Percentiles rank a stretch among this genome's conserved stretches.
phyloP scores from a whole-genome alignment of 108 stramenopile genomes.

The Licmophora abbreviata region DNA sequence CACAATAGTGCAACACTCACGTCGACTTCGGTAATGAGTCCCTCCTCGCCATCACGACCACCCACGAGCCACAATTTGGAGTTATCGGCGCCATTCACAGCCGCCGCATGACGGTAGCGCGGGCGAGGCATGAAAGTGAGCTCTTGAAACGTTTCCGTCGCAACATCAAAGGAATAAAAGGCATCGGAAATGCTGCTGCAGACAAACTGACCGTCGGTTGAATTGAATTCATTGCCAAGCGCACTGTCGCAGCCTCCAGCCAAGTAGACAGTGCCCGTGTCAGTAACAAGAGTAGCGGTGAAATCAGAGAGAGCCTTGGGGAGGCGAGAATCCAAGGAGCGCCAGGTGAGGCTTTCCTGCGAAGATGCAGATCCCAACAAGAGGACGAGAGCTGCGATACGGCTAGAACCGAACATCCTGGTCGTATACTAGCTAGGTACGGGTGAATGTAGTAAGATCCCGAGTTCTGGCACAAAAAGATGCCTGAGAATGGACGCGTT shows the following conservation, averaged over 20 bases:
- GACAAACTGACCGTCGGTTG: background rate
- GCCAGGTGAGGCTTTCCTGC: background rate
- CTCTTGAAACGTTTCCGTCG: background rate
- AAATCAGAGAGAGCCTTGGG: conserved; percentile 22
- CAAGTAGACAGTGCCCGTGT: conserved; percentile 19
- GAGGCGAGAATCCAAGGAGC: background rate
- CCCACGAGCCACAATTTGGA: conserved; percentile 6
- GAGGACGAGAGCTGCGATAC: background rate
- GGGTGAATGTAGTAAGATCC: background rate
- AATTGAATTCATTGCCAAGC: conserved; percentile 16
- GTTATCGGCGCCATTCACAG: background rate
- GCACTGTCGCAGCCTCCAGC: conserved; percentile 51
- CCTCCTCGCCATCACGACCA: conserved; percentile 1
- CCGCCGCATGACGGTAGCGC: conserved; percentile 10
- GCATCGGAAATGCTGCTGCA: background rate
- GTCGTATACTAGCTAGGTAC: background rate
- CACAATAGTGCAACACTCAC: conserved; percentile 18
- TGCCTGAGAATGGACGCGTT: conserved; percentile 8
- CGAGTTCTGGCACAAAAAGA: background rate
- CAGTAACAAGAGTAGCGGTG: conserved; percentile 5
- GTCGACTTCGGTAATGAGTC: conserved; percentile 42
- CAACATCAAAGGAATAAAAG: conserved; percentile 1
- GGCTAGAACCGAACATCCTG: background rate
- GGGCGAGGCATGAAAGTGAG: conserved; percentile 1
- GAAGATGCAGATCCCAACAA: background rate